Percentiles rank a stretch among this genome's conserved stretches.
Conservation (phyloP, 331 rosid species). For the Cydonia oblonga region DNA sequence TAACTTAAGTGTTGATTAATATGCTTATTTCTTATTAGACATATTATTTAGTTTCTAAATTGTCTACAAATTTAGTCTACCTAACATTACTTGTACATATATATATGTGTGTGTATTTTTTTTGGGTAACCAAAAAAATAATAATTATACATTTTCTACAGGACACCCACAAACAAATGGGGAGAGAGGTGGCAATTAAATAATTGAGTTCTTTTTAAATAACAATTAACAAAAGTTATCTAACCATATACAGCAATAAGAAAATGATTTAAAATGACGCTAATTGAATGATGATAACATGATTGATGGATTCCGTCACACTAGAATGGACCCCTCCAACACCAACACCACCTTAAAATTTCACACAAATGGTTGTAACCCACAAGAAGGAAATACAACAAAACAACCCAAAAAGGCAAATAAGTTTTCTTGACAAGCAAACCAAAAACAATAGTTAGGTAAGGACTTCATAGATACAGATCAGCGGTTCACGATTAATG, state of each 20-base stretch:
- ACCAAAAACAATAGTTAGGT: too few relatives aligned
- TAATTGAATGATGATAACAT: not conserved
- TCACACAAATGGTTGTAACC: not conserved
- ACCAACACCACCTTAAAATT: not conserved
- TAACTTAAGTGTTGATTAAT: too few relatives aligned
- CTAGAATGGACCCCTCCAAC: not conserved
- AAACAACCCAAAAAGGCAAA: not conserved
- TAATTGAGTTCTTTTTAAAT: not conserved
- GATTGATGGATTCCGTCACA: not conserved
- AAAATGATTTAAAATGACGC: not conserved
- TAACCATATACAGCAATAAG: not conserved
- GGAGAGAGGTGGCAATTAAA: not conserved
- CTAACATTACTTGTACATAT: too few relatives aligned
- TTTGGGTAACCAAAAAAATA: not conserved
- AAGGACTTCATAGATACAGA: too few relatives aligned
- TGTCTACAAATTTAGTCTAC: too few relatives aligned
- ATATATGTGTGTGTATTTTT: too few relatives aligned
- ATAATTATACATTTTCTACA: not conserved
- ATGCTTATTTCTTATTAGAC: too few relatives aligned
- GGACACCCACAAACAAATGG: not conserved
- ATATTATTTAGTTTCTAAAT: too few relatives aligned
- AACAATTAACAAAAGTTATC: not conserved
- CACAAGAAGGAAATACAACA: not conserved
- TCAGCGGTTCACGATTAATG: too few relatives aligned
- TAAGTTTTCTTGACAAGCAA: too few relatives aligned